A percentile compares a stretch with the other conserved stretches of the same genome.
These are phyloP conservation scores for Endoconidiophora laricicola DNA, from an alignment of 2,329 filamentous ascomycete genomes.

Conservation along the genomic window DNA sequence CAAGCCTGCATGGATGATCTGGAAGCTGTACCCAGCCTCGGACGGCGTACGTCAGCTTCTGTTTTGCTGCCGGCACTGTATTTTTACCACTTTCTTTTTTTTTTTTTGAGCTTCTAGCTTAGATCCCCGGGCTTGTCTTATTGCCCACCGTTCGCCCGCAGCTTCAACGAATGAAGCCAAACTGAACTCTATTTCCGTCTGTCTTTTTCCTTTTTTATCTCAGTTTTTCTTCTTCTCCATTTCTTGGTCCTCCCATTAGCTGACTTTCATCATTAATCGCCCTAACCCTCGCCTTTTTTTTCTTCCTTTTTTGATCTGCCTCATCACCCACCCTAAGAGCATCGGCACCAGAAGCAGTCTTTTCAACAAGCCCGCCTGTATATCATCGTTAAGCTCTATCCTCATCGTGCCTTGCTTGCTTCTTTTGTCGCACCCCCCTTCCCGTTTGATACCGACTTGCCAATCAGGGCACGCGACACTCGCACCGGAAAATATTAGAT, in stretches of 20 bases:
- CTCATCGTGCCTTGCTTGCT: too few species aligned
- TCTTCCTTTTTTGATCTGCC: not conserved
- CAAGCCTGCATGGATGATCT: too few species aligned
- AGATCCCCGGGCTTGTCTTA: too few species aligned
- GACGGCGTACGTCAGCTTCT: not conserved
- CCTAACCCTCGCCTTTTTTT: not conserved
- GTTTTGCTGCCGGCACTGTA: not conserved
- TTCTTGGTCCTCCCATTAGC: not conserved
- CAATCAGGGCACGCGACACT: too few species aligned
- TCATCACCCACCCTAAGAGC: not conserved
- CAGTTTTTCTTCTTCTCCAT: not conserved
- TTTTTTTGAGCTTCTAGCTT: too few species aligned
- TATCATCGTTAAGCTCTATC: too few species aligned
- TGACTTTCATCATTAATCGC: not conserved
- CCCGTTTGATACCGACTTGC: too few species aligned
- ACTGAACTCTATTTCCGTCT: not conserved
- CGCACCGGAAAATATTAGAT: too few species aligned
- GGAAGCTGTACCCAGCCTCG: not conserved
- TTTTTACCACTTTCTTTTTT: not conserved
- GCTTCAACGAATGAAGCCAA: too few species aligned
- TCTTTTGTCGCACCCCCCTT: too few species aligned
- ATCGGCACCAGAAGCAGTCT: not conserved
- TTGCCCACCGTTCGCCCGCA: too few species aligned
- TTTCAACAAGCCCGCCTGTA: too few species aligned
- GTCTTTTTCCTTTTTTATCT: not conserved